A percentile compares a stretch with the other conserved stretches of the same genome.
Evolutionary conservation across 192 early-diverging fungal species (phyloP).

Genomic region (Podila clonocystis): DNA sequence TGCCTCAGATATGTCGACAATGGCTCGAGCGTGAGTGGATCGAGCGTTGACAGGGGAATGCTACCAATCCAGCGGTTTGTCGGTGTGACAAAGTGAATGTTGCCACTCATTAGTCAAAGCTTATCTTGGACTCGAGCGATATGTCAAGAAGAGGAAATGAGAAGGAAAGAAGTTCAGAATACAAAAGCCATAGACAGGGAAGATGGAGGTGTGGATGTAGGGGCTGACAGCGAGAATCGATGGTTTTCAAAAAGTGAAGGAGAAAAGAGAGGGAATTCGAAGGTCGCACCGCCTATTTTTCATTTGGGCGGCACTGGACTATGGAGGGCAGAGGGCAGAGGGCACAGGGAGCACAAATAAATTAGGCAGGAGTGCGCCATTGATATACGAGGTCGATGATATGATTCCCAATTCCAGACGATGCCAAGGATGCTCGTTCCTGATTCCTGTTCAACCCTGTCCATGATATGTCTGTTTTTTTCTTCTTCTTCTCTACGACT

Average conservation of each 20-base stretch:
- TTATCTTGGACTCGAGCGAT: not conserved
- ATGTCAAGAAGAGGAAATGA: not conserved
- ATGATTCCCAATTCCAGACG: not conserved
- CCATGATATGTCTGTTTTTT: not conserved
- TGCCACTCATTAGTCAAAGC: conserved; percentile 2
- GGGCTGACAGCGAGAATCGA: not conserved
- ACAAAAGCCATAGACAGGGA: not conserved
- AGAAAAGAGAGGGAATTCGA: not conserved
- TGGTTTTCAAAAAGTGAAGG: conserved; percentile 1
- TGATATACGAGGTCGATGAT: too few species aligned
- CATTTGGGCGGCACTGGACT: too few species aligned
- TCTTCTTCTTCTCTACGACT: not conserved
- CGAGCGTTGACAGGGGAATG: conserved; percentile 31
- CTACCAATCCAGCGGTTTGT: conserved; percentile 47
- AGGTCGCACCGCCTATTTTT: too few species aligned
- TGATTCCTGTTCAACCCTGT: not conserved
- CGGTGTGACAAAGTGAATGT: conserved; percentile 46
- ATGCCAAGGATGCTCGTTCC: not conserved
- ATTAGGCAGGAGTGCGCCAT: not conserved
- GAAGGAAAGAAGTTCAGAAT: not conserved
- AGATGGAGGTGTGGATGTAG: not conserved
- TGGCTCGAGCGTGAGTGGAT: conserved; percentile 39
- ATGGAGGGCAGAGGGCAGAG: too few species aligned
- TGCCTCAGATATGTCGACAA: conserved; percentile 32
- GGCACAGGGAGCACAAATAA: too few species aligned